These are phyloP conservation scores for Aspergillus sp. DNA, from an alignment of 2,329 filamentous ascomycete species.

Conservation along the genomic window DNA sequence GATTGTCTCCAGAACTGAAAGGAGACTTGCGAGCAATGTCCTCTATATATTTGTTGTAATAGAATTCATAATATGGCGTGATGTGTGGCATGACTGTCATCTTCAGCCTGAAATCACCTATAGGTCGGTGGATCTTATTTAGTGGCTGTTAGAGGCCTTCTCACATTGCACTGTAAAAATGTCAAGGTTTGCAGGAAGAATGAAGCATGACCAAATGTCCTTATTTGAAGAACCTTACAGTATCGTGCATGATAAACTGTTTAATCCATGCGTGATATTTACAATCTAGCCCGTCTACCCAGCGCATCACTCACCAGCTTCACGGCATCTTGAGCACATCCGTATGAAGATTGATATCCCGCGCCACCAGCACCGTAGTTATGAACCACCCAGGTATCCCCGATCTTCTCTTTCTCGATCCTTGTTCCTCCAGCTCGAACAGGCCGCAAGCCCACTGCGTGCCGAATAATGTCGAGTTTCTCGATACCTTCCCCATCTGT, in stretches of 20 bases:
- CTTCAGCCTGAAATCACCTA: neutral
- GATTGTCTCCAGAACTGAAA: too few species aligned
- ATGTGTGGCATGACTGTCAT: too few species aligned
- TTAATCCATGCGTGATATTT: neutral
- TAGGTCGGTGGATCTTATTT: too few species aligned
- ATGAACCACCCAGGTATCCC: conserved; percentile 50
- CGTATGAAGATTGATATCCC: conserved; percentile 66
- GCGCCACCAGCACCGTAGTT: conserved; percentile 38
- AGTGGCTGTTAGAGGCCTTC: too few species aligned
- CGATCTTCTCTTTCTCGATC: conserved; percentile 67
- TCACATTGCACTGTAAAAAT: too few species aligned
- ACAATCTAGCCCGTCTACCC: neutral
- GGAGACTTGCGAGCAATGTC: too few species aligned
- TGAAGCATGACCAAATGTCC: too few species aligned
- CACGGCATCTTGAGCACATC: conserved; percentile 65
- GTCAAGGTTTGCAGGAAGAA: too few species aligned
- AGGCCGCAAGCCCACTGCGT: conserved; percentile 76
- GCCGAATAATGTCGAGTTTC: conserved; percentile 66
- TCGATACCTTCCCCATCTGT: conserved; percentile 60
- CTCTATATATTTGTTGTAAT: too few species aligned
- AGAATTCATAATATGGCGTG: too few species aligned
- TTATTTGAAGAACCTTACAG: too few species aligned
- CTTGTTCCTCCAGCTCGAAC: conserved; percentile 70
- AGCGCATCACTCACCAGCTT: conserved; percentile 5
- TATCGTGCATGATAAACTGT: too few species aligned